Evolutionary conservation across 352 stramenopile species (phyloP).

Genomic region (Phytophthora cactorum): DNA sequence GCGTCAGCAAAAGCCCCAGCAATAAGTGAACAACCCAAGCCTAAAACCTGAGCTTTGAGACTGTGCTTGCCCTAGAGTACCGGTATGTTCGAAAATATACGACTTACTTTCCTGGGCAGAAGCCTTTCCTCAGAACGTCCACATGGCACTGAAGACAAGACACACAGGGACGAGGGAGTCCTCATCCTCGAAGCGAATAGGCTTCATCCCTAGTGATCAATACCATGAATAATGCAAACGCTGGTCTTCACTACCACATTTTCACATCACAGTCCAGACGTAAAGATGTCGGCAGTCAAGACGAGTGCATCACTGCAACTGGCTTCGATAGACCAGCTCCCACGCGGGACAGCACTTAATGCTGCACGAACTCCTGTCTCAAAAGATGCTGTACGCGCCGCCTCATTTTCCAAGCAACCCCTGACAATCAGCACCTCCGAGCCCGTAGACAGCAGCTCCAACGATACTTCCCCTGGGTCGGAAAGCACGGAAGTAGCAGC

Average conservation of each 20-base stretch:
- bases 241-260: conserved; percentile 1
- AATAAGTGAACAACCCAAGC: conserved; percentile 13
- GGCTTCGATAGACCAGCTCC: conserved; percentile 37
- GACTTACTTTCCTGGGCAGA: neutral
- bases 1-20: conserved; percentile 53
- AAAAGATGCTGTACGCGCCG: conserved; percentile 10
- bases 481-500: neutral
- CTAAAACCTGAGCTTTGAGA: conserved; percentile 18
- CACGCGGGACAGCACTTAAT: conserved; percentile 53
- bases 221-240: too few species aligned
- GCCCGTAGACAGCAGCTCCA: conserved; percentile 5
- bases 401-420: conserved; percentile 9
- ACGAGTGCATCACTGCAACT: neutral
- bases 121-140: conserved; percentile 33
- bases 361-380: conserved; percentile 45
- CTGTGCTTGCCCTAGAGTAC: conserved; percentile 17
- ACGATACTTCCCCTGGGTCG: neutral
- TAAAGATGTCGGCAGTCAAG: conserved; percentile 27
- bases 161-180: neutral
- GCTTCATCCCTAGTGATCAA: neutral
- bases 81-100: conserved; percentile 43
- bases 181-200: neutral
- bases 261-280: conserved; percentile 10
- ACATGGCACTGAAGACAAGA: neutral
- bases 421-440: neutral